These are phyloP conservation scores for Tricladium varicosporioides DNA, from an alignment of 2,329 filamentous ascomycete species.

Conservation along the genomic window DNA sequence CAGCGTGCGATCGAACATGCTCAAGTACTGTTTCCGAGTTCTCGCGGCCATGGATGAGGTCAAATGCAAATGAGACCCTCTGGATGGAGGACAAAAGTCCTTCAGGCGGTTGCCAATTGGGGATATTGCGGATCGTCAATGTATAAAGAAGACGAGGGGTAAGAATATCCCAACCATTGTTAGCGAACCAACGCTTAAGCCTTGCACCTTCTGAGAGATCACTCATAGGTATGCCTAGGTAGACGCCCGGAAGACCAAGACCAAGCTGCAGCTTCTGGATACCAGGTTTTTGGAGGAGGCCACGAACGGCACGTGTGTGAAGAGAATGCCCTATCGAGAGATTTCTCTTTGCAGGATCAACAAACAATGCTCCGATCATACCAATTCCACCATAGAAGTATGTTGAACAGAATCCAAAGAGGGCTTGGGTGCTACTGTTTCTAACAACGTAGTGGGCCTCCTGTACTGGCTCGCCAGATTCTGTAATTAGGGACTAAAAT, in stretches of 20 bases:
- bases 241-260: constrained; percentile 77
- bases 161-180: constrained; percentile 79
- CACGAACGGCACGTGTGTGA: constrained; percentile 79
- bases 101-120: constrained; percentile 59
- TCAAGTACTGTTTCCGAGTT: constrained; percentile 60
- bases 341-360: constrained; percentile 82
- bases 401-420: constrained; percentile 91
- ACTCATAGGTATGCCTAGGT: constrained; percentile 75
- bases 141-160: constrained; percentile 61
- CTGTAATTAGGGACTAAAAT: constrained; percentile 5
- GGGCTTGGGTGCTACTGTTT: constrained; percentile 85
- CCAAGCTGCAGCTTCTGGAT: constrained; percentile 82
- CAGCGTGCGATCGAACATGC: constrained; percentile 61
- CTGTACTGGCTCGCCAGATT: constrained; percentile 61
- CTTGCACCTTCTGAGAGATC: constrained; percentile 46
- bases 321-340: constrained; percentile 88
- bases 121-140: constrained; percentile 58
- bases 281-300: constrained; percentile 69
- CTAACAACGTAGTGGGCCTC: constrained; percentile 89
- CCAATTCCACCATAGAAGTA: constrained; percentile 64
- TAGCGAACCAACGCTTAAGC: constrained; percentile 77
- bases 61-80: constrained; percentile 52
- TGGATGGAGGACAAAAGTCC: constrained; percentile 58
- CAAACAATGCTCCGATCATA: constrained; percentile 83
- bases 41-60: constrained; percentile 62